Evolutionary conservation across 2,329 filamentous ascomycete species (phyloP), one percentile per base, ranked within the genome.

Genomic region (Colletotrichum camelliae): DNA sequence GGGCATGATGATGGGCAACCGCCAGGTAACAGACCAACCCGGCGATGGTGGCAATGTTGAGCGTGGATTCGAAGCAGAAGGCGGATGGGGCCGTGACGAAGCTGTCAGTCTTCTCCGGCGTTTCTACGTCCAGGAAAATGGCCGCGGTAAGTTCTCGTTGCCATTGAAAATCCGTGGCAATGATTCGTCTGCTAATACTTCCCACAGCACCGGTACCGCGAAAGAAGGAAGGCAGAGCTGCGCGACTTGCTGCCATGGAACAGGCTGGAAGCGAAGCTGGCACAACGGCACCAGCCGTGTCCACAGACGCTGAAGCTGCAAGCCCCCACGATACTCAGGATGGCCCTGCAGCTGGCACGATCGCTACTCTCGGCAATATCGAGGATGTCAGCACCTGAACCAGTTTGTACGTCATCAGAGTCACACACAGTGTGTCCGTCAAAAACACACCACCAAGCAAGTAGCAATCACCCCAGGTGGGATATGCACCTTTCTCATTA

Each of bases 101-200:
- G 96, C 97, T 6, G 97, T 99, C 76, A 96, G 96, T 84, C 86
- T 99, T 79, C 88, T 99, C 79, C 91, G 97, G 78, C 93, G 96
- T 75, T 99, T 99, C 85, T 99, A 99, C 84, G 95, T 99, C 37
- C 97, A 99, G 85, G 96, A 99, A 85, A 99, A 99, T 85, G 95
- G 95, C 78, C 94, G 97, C 89, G 95, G 94, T 95, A 86, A 80
- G 88, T 81, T 33, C 24, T 43, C 58, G 16, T 21, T 35, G 9
- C 15, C 29, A 37, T 31, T n/a, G 24, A 12, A 39, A 27, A 13
- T 15, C 18, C n/a, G 39, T 43, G 24, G 73, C 78, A 57, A 81
- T 62, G 55, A 7, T 18, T 31, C 31, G 31, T 9, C 16, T 69
- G 60, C 82, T 83, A 72, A 80, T 68, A 5, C 18, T 16, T 48